These are phyloP conservation scores for Ampelomyces quisqualis DNA, from an alignment of 2,329 filamentous ascomycete genomes.

Conservation along the genomic window DNA sequence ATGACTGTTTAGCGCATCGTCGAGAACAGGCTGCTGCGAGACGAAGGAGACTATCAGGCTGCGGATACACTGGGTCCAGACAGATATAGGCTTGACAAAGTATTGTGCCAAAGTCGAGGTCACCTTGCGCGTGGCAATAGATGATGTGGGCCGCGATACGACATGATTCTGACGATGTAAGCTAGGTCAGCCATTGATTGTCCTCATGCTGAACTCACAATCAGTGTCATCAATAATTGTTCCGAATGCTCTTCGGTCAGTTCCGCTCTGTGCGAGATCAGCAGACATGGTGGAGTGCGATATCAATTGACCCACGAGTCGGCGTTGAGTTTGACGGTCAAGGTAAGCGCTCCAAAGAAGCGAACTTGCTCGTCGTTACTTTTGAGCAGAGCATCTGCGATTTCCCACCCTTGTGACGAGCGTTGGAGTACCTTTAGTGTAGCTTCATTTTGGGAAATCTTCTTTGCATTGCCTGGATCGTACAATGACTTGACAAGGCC, in stretches of 20 bases:
- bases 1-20: constrained; percentile 51
- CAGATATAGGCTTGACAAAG: constrained; percentile 67
- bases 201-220: constrained; percentile 20
- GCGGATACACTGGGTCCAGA: constrained; percentile 66
- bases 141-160: constrained; percentile 45
- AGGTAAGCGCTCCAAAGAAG: constrained; percentile 90
- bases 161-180: constrained; percentile 32
- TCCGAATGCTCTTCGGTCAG: constrained; percentile 39
- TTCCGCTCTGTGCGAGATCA: constrained; percentile 22
- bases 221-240: constrained; percentile 41
- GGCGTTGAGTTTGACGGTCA: constrained; percentile 93
- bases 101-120: constrained; percentile 76
- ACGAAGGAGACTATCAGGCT: constrained; percentile 64
- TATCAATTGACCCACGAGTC: constrained; percentile 62
- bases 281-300: neutral
- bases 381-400: constrained; percentile 73
- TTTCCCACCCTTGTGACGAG: constrained; percentile 78
- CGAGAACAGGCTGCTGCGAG: constrained; percentile 49
- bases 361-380: constrained; percentile 72
- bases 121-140: constrained; percentile 70
- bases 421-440: constrained; percentile 77
- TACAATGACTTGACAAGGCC: constrained; percentile 56
- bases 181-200: neutral
- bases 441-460: constrained; percentile 63
- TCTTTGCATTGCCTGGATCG: constrained; percentile 48